Evolutionary conservation across 768 basidiomycete genomes (phyloP).

Genomic region (Baorangia bicolor): DNA sequence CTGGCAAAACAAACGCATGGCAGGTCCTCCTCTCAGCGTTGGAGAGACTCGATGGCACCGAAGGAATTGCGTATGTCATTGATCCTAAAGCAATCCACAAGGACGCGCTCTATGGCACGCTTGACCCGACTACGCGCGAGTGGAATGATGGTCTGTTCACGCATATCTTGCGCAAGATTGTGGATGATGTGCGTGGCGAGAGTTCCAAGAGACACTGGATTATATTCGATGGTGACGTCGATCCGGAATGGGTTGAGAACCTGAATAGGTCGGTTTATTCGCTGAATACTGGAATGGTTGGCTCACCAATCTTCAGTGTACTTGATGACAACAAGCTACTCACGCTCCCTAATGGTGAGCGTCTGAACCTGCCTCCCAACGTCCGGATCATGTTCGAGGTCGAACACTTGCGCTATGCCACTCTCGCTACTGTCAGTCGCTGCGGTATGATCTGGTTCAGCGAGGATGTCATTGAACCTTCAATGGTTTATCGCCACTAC

Average conservation of each 20-base stretch:
- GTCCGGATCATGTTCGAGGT: conserved; percentile 99
- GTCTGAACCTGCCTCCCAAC: conserved; percentile 93
- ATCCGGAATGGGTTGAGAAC: conserved; percentile 99
- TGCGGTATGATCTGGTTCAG: conserved; percentile 99
- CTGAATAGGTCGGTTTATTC: conserved; percentile 77
- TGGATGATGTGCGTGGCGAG: conserved; percentile 98
- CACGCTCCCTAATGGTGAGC: conserved; percentile 96
- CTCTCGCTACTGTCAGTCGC: conserved; percentile 97
- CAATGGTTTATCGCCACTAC: conserved; percentile 91
- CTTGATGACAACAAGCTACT: conserved; percentile 98
- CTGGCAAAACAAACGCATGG: conserved; percentile 97
- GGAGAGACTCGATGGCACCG: conserved; percentile 86
- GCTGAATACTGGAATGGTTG: not conserved
- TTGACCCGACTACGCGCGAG: conserved; percentile 95
- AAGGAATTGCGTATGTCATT: conserved; percentile 94
- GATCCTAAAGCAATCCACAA: conserved; percentile 99
- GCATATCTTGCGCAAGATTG: conserved; percentile 94
- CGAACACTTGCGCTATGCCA: conserved; percentile 95
- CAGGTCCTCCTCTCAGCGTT: conserved; percentile 88
- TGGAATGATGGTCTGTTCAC: conserved; percentile 99
- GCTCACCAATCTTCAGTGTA: conserved; percentile 56
- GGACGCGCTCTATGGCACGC: conserved; percentile 94
- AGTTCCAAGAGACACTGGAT: conserved; percentile 98
- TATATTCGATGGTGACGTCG: conserved; percentile 98
- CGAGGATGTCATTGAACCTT: conserved; percentile 88